Conservation (phyloP, 2,329 filamentous ascomycete species). For the Clonostachys sp. region DNA sequence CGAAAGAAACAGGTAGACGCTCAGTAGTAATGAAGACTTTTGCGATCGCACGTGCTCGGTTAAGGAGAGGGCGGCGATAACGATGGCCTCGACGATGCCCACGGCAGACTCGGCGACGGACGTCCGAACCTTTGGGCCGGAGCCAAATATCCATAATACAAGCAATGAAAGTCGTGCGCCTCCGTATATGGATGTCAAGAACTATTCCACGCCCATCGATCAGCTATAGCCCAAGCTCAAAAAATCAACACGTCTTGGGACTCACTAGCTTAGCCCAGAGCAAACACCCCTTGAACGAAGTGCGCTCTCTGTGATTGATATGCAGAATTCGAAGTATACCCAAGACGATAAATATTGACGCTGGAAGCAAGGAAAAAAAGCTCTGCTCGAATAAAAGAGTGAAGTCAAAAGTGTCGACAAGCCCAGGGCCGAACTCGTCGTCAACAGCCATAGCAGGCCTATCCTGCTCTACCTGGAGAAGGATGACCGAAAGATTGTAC, state of each 20-base stretch:
- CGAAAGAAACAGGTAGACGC: slow-evolving; percentile 20
- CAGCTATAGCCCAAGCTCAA: background rate
- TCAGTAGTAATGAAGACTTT: slow-evolving; percentile 23
- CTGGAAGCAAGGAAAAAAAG: slow-evolving; percentile 18
- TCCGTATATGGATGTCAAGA: slow-evolving; percentile 3
- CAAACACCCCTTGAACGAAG: slow-evolving; percentile 2
- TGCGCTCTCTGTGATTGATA: slow-evolving; percentile 5
- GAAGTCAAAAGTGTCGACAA: slow-evolving; percentile 17
- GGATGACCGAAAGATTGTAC: too few species aligned
- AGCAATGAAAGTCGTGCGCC: slow-evolving; percentile 14
- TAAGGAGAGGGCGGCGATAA: slow-evolving; percentile 19
- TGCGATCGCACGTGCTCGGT: slow-evolving; percentile 23
- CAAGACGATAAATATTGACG: slow-evolving; percentile 13
- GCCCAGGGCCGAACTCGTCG: slow-evolving; percentile 14
- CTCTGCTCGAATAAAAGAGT: slow-evolving; percentile 21
- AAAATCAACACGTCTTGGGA: background rate
- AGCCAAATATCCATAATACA: slow-evolving; percentile 15
- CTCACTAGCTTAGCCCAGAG: slow-evolving; percentile 15
- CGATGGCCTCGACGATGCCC: slow-evolving; percentile 15
- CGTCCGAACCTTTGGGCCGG: slow-evolving; percentile 11
- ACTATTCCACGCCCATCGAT: slow-evolving; percentile 4
- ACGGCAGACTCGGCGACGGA: slow-evolving; percentile 20
- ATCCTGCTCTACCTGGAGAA: too few species aligned
- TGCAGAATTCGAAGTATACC: slow-evolving; percentile 8
- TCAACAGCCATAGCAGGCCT: slow-evolving; percentile 1